Percentiles rank a stretch among this genome's conserved stretches.
Conservation (phyloP, 768 basidiomycete genomes). For the Thelephora ganbajun region DNA sequence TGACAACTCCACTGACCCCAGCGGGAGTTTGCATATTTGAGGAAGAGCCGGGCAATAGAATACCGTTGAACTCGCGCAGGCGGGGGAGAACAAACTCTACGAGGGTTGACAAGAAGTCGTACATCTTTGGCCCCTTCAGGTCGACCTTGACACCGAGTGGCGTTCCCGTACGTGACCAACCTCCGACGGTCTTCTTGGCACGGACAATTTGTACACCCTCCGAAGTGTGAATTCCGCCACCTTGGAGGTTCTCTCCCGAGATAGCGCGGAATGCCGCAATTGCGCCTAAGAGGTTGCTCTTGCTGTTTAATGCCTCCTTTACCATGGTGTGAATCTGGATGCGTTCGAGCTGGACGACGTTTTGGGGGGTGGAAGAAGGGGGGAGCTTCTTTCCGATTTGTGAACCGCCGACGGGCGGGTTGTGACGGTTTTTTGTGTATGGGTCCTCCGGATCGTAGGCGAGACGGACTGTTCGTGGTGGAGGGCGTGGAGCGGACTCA, state of each 20-base stretch:
- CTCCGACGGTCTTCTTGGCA: constrained; percentile 53
- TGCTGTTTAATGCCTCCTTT: constrained; percentile 63
- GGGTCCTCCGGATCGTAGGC: constrained; percentile 68
- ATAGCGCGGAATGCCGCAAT: constrained; percentile 82
- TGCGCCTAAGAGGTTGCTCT: constrained; percentile 63
- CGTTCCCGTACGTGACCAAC: constrained; percentile 74
- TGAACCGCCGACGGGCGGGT: constrained; percentile 59
- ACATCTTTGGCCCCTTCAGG: constrained; percentile 85
- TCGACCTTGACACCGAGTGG: constrained; percentile 86
- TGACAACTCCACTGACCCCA: constrained; percentile 76
- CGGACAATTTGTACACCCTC: constrained; percentile 70
- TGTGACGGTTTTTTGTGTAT: constrained; percentile 66
- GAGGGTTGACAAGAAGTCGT: constrained; percentile 79
- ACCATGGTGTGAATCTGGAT: constrained; percentile 81
- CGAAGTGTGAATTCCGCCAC: constrained; percentile 54
- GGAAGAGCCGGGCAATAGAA: constrained; percentile 64
- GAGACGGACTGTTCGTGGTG: constrained; percentile 45
- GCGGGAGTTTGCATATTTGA: constrained; percentile 59
- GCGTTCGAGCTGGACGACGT: constrained; percentile 64
- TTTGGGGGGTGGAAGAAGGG: constrained; percentile 50
- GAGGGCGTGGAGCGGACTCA: constrained; percentile 36
- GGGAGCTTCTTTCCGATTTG: constrained; percentile 50
- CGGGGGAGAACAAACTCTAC: constrained; percentile 94
- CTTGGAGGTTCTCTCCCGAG: constrained; percentile 66
- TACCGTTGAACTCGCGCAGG: constrained; percentile 77